Evolutionary conservation across 108 stramenopile genomes (phyloP), one percentile per base, ranked within the genome.

Genomic region (Aurantiochytrium sp.): DNA sequence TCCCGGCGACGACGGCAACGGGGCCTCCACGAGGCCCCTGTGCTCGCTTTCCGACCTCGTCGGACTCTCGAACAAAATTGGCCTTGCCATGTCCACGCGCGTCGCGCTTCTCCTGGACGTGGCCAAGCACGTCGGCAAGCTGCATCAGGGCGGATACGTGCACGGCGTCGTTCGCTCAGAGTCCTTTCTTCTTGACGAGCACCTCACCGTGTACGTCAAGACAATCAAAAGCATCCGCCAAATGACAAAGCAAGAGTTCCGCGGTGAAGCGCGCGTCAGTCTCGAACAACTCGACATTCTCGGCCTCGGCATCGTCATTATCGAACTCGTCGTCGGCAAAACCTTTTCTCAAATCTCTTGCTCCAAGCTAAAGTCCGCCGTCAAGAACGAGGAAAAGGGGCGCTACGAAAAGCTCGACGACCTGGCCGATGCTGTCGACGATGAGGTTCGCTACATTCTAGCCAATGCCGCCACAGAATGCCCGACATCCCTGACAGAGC

Each of bases 381-480:
- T 83, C 49, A 83, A 83, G 51, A 23, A n/a, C 51, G 76, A 83
- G 76, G 76, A 83, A 53, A 83, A 83, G 4, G 49, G 10, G 19
- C 76, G 76, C 19, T 83, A 83, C 28, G 76, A 83, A 12, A 83
- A 83, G 51, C 76, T 83, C 51, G 76, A 83, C 12, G 76, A 83
- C 43, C 12, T 83, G 51, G 6, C 45, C 16, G 18, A 28, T 0
- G 76, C 2, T 18, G 76, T 83, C 28, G 76, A 83, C 6, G 76
- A 47, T 12, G 76, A 83, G 51, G 51, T 83, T 8, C 76, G 76
- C 28, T 2, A 45, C 25, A 43, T 83, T 23, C 23, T 83, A 18
- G 45, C 25, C 76, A 28, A 21, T 12, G 4, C 45, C n/a, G 18
- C 43, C 45, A 47, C 4, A 0, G 76, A 53, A 12, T 43, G 44